Evolutionary conservation across 2,329 filamentous ascomycete species (phyloP).

Genomic region (Byssoonygena ceratinophila): DNA sequence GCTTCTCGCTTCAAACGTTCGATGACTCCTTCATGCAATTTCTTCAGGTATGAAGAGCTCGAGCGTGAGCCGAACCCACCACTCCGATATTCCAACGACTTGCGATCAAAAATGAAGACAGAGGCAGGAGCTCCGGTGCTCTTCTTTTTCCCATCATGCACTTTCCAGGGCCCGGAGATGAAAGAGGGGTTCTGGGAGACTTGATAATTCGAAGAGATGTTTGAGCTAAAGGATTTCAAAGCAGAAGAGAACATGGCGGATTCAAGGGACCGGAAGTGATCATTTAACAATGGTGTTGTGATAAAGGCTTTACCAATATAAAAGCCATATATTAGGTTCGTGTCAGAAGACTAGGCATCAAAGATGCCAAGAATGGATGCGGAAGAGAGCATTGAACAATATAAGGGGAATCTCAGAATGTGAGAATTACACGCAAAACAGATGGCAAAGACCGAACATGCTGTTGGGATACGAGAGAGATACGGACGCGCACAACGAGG

Average conservation of each 20-base stretch:
- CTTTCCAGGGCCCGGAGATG: constrained; percentile 86
- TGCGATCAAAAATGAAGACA: constrained; percentile 89
- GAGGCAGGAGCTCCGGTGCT: constrained; percentile 80
- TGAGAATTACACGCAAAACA: background rate
- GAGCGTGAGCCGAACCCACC: constrained; percentile 51
- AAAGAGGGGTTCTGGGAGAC: constrained; percentile 66
- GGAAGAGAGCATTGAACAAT: too few species aligned
- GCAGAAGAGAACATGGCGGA: constrained; percentile 81
- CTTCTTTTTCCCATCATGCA: constrained; percentile 96
- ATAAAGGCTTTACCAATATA: too few species aligned
- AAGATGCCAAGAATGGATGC: background rate
- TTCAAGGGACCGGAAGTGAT: background rate
- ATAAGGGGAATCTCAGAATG: too few species aligned
- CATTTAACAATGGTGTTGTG: too few species aligned
- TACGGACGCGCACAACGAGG: too few species aligned
- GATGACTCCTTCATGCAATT: constrained; percentile 75
- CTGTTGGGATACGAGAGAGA: too few species aligned
- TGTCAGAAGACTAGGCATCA: too few species aligned
- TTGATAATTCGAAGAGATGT: constrained; percentile 86
- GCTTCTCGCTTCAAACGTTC: constrained; percentile 88
- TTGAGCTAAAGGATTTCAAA: constrained; percentile 86
- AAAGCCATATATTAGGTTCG: too few species aligned
- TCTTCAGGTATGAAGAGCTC: constrained; percentile 61
- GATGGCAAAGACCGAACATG: background rate
- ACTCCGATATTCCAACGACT: constrained; percentile 62